A percentile compares a stretch with the other conserved stretches of the same genome.
These are phyloP conservation scores for Leccinellum luteum DNA, from an alignment of 768 basidiomycete genomes.

Conservation along the genomic window DNA sequence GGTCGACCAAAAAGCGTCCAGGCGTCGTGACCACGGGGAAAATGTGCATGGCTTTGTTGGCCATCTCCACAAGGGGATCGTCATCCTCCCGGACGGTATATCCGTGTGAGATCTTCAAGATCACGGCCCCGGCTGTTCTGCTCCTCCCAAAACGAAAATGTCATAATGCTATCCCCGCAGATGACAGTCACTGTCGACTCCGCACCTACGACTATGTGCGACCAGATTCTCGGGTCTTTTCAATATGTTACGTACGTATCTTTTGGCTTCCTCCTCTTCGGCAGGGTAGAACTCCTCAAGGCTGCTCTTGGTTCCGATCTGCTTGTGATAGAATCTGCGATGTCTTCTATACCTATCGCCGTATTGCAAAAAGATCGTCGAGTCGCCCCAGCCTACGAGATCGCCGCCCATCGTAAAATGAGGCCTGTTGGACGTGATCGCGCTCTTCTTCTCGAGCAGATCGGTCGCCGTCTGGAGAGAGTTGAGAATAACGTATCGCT, in stretches of 20 bases:
- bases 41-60: conserved; percentile 22
- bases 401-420: conserved; percentile 20
- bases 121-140: conserved; percentile 35
- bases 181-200: not conserved
- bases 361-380: too few relatives aligned
- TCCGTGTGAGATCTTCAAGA: conserved; percentile 32
- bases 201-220: conserved; percentile 8
- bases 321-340: conserved; percentile 7
- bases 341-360: conserved; percentile 6
- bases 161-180: not conserved
- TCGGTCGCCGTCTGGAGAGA: conserved; percentile 23
- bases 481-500: conserved; percentile 43
- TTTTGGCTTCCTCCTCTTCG: too few relatives aligned
- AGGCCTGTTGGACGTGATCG: conserved; percentile 4
- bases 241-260: conserved; percentile 3
- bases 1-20: conserved; percentile 10
- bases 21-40: conserved; percentile 8
- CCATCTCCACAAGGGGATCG: conserved; percentile 21
- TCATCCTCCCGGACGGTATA: conserved; percentile 24
- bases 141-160: not conserved
- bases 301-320: conserved; percentile 1
- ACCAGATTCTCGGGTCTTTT: not conserved
- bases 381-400: not conserved
- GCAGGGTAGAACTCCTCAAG: too few relatives aligned
- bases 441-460: conserved; percentile 7